Percentiles rank a stretch among this genome's conserved stretches.
Evolutionary conservation across 169 alveolate genomes (phyloP).

Genomic region (Plasmodium adleri): DNA sequence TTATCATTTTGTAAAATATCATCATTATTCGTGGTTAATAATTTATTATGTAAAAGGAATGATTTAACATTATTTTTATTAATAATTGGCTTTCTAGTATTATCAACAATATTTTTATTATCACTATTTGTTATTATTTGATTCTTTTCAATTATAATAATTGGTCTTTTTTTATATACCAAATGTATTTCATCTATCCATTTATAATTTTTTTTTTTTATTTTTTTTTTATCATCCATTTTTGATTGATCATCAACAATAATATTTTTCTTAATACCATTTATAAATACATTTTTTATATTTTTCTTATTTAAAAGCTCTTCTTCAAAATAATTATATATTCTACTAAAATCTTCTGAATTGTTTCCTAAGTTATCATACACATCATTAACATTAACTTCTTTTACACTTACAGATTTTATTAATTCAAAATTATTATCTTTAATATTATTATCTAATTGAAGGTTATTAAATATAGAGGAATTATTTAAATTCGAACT

Average conservation of each 20-base stretch:
- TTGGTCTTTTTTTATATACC: conserved; percentile 83
- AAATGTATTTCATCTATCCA: conserved; percentile 83
- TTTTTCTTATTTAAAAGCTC: conserved; percentile 38
- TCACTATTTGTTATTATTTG: background rate
- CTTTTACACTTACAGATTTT: conserved; percentile 25
- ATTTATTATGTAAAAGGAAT: conserved; percentile 33
- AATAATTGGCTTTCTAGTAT: conserved; percentile 10
- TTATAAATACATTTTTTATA: conserved; percentile 70
- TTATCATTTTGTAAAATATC: conserved; percentile 3
- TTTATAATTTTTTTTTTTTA: conserved; percentile 43
- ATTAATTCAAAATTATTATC: conserved; percentile 22
- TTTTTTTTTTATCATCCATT: background rate
- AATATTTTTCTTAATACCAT: conserved; percentile 64
- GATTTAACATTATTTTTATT: conserved; percentile 39
- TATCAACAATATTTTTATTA: background rate
- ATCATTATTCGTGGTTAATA: conserved; percentile 49
- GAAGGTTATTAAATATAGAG: too few relatives aligned
- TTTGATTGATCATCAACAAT: conserved; percentile 47
- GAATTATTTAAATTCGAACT: conserved; percentile 2
- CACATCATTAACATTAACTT: conserved; percentile 25
- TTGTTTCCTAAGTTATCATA: conserved; percentile 41
- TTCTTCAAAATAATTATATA: conserved; percentile 42
- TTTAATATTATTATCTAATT: conserved; percentile 5
- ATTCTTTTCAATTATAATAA: conserved; percentile 65
- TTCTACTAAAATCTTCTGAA: conserved; percentile 27